Evolutionary conservation across 2,329 filamentous ascomycete genomes (phyloP).

Genomic region (Stenocarpella maydis): DNA sequence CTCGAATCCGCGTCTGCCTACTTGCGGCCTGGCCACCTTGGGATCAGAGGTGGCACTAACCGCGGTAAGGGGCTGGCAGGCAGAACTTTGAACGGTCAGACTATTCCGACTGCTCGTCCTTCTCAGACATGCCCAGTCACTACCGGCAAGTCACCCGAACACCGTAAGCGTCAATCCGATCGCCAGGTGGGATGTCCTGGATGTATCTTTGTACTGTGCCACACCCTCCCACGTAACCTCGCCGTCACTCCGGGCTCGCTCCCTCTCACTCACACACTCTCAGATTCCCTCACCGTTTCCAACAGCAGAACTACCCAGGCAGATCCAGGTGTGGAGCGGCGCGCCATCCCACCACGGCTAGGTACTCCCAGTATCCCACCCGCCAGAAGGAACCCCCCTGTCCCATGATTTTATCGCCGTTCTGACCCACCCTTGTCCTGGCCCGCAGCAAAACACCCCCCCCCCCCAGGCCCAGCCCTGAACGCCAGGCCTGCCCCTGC

Average conservation of each 20-base stretch:
- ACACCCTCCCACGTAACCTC: background rate
- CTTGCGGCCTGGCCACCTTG: slow-evolving; percentile 11
- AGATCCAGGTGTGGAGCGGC: slow-evolving; percentile 21
- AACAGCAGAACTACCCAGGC: slow-evolving; percentile 12
- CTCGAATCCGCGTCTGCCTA: background rate
- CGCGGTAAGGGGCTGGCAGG: background rate
- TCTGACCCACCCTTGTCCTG: slow-evolving; percentile 25
- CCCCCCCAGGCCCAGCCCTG: slow-evolving; percentile 13
- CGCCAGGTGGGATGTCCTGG: slow-evolving; percentile 13
- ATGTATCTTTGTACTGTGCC: slow-evolving; percentile 20
- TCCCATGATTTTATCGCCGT: slow-evolving; percentile 27
- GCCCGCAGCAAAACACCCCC: slow-evolving; percentile 18
- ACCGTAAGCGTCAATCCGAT: slow-evolving; percentile 22
- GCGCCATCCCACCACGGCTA: too few species aligned
- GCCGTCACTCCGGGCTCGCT: background rate
- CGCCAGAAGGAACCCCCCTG: slow-evolving; percentile 25
- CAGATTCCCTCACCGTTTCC: slow-evolving; percentile 27
- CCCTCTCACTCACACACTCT: background rate
- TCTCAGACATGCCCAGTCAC: slow-evolving; percentile 27
- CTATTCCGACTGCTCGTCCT: background rate
- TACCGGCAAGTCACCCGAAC: slow-evolving; percentile 24
- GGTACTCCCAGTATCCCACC: too few species aligned
- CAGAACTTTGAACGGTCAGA: background rate
- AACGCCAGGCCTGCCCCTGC: slow-evolving; percentile 28
- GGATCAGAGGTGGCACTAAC: slow-evolving; percentile 16